These are phyloP conservation scores for Fusarium protoensiforme DNA, from an alignment of 2,329 filamentous ascomycete genomes.

Conservation along the genomic window DNA sequence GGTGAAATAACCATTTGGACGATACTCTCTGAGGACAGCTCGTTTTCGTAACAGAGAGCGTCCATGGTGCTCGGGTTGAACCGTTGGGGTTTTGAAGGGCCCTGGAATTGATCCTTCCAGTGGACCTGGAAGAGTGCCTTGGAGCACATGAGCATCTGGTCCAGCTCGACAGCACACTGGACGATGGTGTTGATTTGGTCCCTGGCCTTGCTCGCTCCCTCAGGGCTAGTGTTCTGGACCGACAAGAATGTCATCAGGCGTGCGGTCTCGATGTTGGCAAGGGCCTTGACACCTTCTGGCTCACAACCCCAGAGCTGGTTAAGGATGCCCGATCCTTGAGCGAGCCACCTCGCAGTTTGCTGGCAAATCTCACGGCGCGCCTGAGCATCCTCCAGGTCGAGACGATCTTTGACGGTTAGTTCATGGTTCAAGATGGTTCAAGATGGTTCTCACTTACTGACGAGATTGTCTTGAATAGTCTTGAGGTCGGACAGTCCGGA, in stretches of 20 bases:
- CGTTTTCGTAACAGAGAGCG: fast-evolving
- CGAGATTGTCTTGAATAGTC: fast-evolving
- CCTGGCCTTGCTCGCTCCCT: fast-evolving
- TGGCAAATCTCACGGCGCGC: fast-evolving
- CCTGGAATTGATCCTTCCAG: background rate
- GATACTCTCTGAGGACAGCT: fast-evolving
- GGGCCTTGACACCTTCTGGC: fast-evolving
- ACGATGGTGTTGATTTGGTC: background rate
- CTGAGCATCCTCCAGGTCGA: background rate
- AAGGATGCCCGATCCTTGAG: background rate
- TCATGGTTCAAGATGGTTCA: background rate
- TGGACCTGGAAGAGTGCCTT: background rate
- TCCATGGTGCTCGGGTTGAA: conserved; percentile 5
- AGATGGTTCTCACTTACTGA: background rate
- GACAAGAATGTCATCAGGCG: background rate
- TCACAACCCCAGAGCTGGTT: background rate
- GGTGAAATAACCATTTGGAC: conserved; percentile 12
- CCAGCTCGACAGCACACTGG: background rate
- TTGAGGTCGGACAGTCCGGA: background rate
- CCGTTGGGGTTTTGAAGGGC: fast-evolving
- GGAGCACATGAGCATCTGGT: conserved; percentile 18
- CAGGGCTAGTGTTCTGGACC: fast-evolving
- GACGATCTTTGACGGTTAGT: background rate
- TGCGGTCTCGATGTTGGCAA: background rate
- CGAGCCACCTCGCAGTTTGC: conserved; percentile 5